Conservation (phyloP, 257 asterid genomes). For the Mitragyna speciosa region DNA sequence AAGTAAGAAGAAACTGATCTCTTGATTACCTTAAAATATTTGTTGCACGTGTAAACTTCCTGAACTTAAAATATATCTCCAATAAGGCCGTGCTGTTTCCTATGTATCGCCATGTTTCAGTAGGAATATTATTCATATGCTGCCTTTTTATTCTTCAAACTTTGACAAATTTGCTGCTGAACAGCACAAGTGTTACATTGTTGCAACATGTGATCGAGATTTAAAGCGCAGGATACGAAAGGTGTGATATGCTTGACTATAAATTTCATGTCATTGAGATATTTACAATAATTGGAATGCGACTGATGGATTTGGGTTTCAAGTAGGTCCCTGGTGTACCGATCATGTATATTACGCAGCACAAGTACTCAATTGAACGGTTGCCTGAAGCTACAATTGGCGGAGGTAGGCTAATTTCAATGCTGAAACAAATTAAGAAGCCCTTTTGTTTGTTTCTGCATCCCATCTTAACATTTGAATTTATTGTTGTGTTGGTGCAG, state of each 20-base stretch:
- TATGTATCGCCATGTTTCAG: background rate
- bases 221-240: slow-evolving; percentile 93
- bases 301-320: slow-evolving; percentile 13
- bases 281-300: slow-evolving; percentile 1
- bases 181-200: slow-evolving; percentile 96
- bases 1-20: background rate
- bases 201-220: slow-evolving; percentile 97
- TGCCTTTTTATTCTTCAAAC: background rate
- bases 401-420: slow-evolving; percentile 53
- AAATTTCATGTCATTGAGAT: background rate
- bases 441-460: background rate
- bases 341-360: slow-evolving; percentile 86
- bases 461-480: background rate
- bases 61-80: background rate
- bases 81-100: background rate
- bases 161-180: slow-evolving; percentile 10
- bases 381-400: slow-evolving; percentile 95
- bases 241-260: slow-evolving; percentile 36
- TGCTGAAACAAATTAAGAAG: background rate
- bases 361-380: slow-evolving; percentile 77
- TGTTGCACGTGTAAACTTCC: background rate
- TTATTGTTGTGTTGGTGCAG: slow-evolving; percentile 40
- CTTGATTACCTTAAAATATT: too few species aligned
- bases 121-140: background rate
- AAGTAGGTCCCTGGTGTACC: slow-evolving; percentile 90